A percentile compares a stretch with the other conserved stretches of the same genome.
These are phyloP conservation scores for Agarophyton chilense DNA, from an alignment of 23 red algal genomes.

Conservation along the genomic window DNA sequence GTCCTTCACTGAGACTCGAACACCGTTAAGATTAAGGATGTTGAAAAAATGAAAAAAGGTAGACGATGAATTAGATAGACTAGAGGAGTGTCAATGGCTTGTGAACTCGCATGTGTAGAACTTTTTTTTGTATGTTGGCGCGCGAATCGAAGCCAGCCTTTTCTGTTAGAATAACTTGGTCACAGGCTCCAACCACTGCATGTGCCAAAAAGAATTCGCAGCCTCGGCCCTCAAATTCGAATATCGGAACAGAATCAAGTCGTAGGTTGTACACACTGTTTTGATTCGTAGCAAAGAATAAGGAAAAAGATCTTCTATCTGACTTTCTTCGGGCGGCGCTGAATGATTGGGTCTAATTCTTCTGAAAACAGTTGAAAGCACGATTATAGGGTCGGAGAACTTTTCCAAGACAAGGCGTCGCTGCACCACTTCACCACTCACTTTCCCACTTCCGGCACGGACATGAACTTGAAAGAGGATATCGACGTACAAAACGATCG, in stretches of 20 bases:
- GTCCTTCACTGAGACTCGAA: not conserved
- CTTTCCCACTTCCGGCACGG: not conserved
- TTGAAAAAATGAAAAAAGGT: not conserved
- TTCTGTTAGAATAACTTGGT: not conserved
- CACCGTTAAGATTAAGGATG: not conserved
- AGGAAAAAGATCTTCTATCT: not conserved
- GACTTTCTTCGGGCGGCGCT: not conserved
- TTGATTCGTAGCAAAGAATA: not conserved
- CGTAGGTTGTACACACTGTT: not conserved
- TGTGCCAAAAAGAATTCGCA: not conserved
- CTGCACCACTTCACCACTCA: not conserved
- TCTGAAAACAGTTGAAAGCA: not conserved
- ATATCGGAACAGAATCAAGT: no score
- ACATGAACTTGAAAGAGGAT: not conserved
- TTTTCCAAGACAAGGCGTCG: not conserved
- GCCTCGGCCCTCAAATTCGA: constrained; percentile 1
- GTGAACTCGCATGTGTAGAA: not conserved
- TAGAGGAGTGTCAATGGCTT: no score
- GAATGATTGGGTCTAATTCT: not conserved
- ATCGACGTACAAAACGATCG: not conserved
- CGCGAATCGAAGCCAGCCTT: not conserved
- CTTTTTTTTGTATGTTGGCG: not conserved
- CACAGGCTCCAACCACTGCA: not conserved
- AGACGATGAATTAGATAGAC: not conserved
- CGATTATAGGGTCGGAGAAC: not conserved